These are phyloP conservation scores for Cercospora berteroae DNA, from an alignment of 2,329 filamentous ascomycete genomes.

Conservation along the genomic window DNA sequence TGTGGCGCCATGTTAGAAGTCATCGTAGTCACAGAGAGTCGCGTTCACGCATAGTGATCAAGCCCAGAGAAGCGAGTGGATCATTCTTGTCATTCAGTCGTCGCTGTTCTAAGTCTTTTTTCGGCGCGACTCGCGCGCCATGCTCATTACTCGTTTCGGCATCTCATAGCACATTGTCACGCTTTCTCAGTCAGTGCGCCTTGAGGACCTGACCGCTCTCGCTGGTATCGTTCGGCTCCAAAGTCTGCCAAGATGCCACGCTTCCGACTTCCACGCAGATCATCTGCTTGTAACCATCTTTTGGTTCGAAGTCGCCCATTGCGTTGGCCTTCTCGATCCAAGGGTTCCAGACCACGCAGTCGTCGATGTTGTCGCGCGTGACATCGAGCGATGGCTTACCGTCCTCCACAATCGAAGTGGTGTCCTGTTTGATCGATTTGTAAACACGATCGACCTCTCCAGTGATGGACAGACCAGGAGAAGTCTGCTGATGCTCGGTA, in stretches of 20 bases:
- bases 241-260: constrained; percentile 75
- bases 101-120: neutral
- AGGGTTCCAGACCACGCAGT: constrained; percentile 96
- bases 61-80: neutral
- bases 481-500: constrained; percentile 62
- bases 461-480: constrained; percentile 65
- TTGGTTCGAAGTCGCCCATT: constrained; percentile 84
- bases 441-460: constrained; percentile 89
- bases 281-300: constrained; percentile 90
- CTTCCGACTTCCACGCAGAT: constrained; percentile 89
- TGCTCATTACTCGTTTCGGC: constrained; percentile 10
- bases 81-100: neutral
- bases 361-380: constrained; percentile 77
- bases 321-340: constrained; percentile 80
- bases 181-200: constrained; percentile 24
- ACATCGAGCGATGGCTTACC: constrained; percentile 68
- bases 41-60: neutral
- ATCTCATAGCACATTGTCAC: constrained; percentile 10
- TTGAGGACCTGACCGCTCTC: constrained; percentile 61
- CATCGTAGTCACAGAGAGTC: neutral
- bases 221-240: constrained; percentile 75
- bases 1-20: neutral
- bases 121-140: neutral
- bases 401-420: constrained; percentile 62
- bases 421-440: constrained; percentile 60